Evolutionary conservation across 2,329 filamentous ascomycete genomes (phyloP).

Genomic region (Sphaerulina musiva): DNA sequence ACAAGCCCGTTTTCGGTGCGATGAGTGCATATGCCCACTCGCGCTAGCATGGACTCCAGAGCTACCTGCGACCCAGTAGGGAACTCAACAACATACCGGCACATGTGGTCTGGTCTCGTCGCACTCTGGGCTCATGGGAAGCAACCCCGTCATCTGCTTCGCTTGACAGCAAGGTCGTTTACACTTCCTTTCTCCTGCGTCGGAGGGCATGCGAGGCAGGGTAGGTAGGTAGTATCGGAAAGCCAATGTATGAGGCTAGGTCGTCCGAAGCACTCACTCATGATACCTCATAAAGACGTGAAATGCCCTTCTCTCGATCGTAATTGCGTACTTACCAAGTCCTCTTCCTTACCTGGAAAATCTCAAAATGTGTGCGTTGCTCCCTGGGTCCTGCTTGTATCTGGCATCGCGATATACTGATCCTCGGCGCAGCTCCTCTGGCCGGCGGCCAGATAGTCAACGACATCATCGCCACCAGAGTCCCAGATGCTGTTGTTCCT

Average conservation of each 20-base stretch:
- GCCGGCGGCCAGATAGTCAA: constrained; percentile 35
- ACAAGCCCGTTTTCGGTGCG: too few species aligned
- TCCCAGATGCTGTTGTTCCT: constrained; percentile 15
- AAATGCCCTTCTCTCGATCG: not conserved
- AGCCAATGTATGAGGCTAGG: not conserved
- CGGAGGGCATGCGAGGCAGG: not conserved
- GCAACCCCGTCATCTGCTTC: not conserved
- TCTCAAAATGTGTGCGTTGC: not conserved
- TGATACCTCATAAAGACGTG: not conserved
- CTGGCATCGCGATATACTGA: not conserved
- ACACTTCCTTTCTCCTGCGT: not conserved
- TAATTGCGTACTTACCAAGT: too few species aligned
- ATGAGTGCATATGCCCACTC: too few species aligned
- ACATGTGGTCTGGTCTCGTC: not conserved
- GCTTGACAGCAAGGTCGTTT: not conserved
- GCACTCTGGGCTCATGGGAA: not conserved
- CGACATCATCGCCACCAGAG: constrained; percentile 36
- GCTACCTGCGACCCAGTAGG: not conserved
- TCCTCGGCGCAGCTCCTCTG: not conserved
- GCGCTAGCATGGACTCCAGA: not conserved
- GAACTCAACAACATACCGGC: not conserved
- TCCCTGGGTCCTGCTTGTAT: too few species aligned
- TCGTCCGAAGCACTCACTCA: not conserved
- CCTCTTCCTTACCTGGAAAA: too few species aligned
- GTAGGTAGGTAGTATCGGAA: not conserved